A percentile compares a stretch with the other conserved stretches of the same genome.
Conservation (phyloP, 2,329 filamentous ascomycete species). For the Parascedosporium putredinis region DNA sequence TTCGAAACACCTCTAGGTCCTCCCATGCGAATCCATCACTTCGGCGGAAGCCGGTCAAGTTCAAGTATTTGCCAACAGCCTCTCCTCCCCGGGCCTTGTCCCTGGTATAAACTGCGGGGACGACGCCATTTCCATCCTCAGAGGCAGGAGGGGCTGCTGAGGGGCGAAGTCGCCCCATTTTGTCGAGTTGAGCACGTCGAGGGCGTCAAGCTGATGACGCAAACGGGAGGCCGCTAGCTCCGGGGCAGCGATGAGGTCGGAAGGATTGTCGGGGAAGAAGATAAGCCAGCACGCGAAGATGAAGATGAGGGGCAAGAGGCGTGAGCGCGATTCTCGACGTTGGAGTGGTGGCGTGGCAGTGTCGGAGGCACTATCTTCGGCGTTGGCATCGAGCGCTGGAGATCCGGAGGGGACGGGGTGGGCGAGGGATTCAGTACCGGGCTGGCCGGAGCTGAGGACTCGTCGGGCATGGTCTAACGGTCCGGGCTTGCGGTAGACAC, state of each 20-base stretch:
- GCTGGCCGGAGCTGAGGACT: neutral
- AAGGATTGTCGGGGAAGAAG: constrained; percentile 24
- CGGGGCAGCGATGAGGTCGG: constrained; percentile 6
- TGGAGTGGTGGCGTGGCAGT: neutral
- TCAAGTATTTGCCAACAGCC: constrained; percentile 38
- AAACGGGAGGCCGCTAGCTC: constrained; percentile 25
- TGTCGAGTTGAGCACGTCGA: constrained; percentile 43
- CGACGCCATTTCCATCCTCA: too few relatives aligned
- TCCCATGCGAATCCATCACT: constrained; percentile 73
- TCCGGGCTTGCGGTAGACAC: neutral
- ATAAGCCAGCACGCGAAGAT: constrained; percentile 34
- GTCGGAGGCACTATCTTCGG: too few relatives aligned
- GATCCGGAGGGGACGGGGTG: neutral
- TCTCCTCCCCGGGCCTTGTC: constrained; percentile 11
- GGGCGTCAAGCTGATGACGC: constrained; percentile 39
- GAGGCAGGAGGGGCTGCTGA: too few relatives aligned
- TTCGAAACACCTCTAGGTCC: constrained; percentile 54
- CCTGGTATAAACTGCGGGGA: constrained; percentile 15
- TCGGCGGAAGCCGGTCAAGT: constrained; percentile 66
- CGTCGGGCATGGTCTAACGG: constrained; percentile 5
- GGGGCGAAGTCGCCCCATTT: constrained; percentile 52
- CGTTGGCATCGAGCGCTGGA: too few relatives aligned
- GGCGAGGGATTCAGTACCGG: neutral
- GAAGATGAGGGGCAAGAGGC: constrained; percentile 13
- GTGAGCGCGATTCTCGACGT: constrained; percentile 6